These are phyloP conservation scores for Anisodus acutangulus DNA, from an alignment of 257 asterid genomes.

Conservation along the genomic window DNA sequence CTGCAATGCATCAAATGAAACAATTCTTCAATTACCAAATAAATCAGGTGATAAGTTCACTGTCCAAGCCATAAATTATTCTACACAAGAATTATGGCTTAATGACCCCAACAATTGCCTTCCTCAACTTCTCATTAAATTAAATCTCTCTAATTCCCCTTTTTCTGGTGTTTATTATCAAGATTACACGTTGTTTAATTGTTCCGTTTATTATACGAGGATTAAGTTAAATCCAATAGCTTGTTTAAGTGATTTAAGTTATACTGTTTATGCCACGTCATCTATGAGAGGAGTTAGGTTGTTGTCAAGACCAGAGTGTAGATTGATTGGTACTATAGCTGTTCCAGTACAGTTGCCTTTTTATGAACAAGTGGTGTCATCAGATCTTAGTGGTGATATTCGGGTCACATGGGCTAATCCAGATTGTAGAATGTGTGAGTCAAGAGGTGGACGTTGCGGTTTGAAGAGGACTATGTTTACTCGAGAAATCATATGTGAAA, in stretches of 20 bases:
- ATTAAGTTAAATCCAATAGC: constrained; percentile 42
- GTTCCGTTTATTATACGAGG: constrained; percentile 41
- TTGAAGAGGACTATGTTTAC: constrained; percentile 33
- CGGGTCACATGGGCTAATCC: constrained; percentile 52
- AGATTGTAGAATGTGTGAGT: constrained; percentile 54
- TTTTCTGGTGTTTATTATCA: constrained; percentile 43
- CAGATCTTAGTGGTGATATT: constrained; percentile 53
- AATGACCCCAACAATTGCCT: constrained; percentile 61
- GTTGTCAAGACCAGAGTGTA: constrained; percentile 42
- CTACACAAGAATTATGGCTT: constrained; percentile 52
- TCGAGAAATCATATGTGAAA: constrained; percentile 44
- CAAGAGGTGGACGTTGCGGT: constrained; percentile 51
- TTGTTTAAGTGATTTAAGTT: constrained; percentile 55
- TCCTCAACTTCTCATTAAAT: constrained; percentile 49
- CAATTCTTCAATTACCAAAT: constrained; percentile 45
- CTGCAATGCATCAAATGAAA: constrained; percentile 46
- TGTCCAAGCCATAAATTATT: constrained; percentile 50
- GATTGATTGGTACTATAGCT: constrained; percentile 40
- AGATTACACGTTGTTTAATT: constrained; percentile 51
- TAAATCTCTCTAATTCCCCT: constrained; percentile 63
- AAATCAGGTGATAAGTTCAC: constrained; percentile 40
- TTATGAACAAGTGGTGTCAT: constrained; percentile 42
- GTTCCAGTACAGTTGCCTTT: constrained; percentile 60
- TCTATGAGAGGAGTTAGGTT: constrained; percentile 28
- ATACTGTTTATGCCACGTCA: constrained; percentile 55